These are phyloP conservation scores for Clitocybe nebularis DNA, from an alignment of 1,284 basidiomycete species.

Conservation along the genomic window DNA sequence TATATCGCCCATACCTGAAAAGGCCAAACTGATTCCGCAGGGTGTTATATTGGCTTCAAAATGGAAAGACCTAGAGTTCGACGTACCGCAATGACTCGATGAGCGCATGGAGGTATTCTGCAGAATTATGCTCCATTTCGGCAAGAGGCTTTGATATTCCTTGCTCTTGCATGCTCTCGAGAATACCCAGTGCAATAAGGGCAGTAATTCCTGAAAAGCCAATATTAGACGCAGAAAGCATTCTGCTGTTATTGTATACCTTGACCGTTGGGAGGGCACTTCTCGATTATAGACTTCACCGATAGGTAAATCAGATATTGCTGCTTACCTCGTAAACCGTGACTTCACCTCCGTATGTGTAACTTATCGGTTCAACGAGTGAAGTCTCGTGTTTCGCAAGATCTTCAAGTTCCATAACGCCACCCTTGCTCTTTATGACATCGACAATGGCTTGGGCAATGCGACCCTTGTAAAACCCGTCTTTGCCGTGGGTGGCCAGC, in stretches of 20 bases:
- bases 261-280: conserved; percentile 96
- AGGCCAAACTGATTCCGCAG: conserved; percentile 58
- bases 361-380: conserved; percentile 86
- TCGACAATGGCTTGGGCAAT: conserved; percentile 90
- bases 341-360: conserved; percentile 80
- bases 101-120: conserved; percentile 84
- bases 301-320: conserved; percentile 1
- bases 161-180: conserved; percentile 81
- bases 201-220: conserved; percentile 89
- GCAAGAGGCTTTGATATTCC: conserved; percentile 68
- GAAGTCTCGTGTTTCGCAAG: conserved; percentile 76
- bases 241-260: no score
- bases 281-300: conserved; percentile 8
- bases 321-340: conserved; percentile 77
- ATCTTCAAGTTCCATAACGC: conserved; percentile 88
- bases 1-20: conserved; percentile 53
- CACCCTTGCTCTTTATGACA: conserved; percentile 77
- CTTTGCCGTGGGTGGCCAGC: conserved; percentile 77
- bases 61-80: conserved; percentile 6
- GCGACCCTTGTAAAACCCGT: conserved; percentile 90
- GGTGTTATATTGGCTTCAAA: conserved; percentile 1
- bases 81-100: conserved; percentile 78
- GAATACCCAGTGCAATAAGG: conserved; percentile 86
- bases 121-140: conserved; percentile 84
- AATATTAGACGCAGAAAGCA: no score